Evolutionary conservation across 768 basidiomycete genomes (phyloP).

Genomic region (Phanerodontia chrysosporium): DNA sequence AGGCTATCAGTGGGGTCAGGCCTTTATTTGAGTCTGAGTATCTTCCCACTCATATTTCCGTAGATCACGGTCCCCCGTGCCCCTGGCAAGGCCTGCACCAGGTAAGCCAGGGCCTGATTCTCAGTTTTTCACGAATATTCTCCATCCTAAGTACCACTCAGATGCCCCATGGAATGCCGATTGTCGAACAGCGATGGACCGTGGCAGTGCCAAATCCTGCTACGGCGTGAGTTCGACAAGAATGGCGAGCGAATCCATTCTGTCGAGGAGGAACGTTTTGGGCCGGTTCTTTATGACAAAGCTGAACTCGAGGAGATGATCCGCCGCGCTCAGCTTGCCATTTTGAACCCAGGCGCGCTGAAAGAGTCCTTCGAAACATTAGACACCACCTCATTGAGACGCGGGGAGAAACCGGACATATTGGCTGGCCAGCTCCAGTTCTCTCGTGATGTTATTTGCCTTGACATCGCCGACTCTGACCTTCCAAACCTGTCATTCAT

Average conservation of each 20-base stretch:
- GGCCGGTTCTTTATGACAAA: slow-evolving; percentile 35
- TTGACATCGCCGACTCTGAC: slow-evolving; percentile 23
- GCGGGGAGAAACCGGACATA: slow-evolving; percentile 3
- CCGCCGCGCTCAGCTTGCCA: slow-evolving; percentile 54
- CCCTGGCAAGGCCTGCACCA: slow-evolving; percentile 40
- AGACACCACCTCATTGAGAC: neutral
- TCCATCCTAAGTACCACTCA: no score
- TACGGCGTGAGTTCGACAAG: slow-evolving; percentile 32
- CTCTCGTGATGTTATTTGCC: slow-evolving; percentile 23
- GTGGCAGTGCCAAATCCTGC: slow-evolving; percentile 34
- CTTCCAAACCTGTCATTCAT: slow-evolving; percentile 28
- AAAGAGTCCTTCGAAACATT: neutral
- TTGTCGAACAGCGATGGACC: slow-evolving; percentile 14
- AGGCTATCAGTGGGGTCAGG: slow-evolving; percentile 9
- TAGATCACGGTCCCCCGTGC: slow-evolving; percentile 49
- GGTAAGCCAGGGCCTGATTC: neutral
- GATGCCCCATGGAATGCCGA: slow-evolving; percentile 30
- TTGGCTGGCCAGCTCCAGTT: slow-evolving; percentile 15
- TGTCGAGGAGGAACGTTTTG: slow-evolving; percentile 32
- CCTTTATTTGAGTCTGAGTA: neutral
- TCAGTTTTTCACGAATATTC: neutral
- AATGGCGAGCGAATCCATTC: slow-evolving; percentile 24
- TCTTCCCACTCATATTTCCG: neutral
- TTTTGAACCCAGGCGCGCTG: slow-evolving; percentile 40
- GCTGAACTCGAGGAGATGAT: slow-evolving; percentile 45